Conservation (phyloP, 176 grass and related monocot genomes). For the Saccharum officinarum region DNA sequence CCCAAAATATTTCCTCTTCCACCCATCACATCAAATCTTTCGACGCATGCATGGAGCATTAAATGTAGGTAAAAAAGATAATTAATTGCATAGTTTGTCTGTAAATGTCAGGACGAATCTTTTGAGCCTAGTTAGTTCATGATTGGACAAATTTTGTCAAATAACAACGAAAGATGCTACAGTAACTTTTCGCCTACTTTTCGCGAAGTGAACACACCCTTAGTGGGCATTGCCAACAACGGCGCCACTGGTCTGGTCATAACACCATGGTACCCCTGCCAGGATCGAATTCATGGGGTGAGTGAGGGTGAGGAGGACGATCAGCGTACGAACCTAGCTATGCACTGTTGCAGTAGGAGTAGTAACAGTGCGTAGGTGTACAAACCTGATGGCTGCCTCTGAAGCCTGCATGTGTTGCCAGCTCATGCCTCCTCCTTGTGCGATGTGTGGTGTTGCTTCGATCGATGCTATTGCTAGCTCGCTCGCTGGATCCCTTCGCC, state of each 20-base stretch:
- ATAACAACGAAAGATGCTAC: no score
- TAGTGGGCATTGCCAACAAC: slow-evolving; percentile 39
- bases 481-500: not conserved
- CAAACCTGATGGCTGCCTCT: slow-evolving; percentile 29
- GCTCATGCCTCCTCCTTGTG: slow-evolving; percentile 41
- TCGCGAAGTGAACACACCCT: no score
- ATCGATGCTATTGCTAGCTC: slow-evolving; percentile 8
- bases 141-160: no score
- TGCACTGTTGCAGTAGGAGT: slow-evolving; percentile 40
- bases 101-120: no score
- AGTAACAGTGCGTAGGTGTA: slow-evolving; percentile 45
- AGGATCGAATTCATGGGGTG: slow-evolving; percentile 50
- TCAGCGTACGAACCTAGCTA: slow-evolving; percentile 38
- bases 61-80: no score
- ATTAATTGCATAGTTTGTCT: no score
- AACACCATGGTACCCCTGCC: slow-evolving; percentile 54
- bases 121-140: no score
- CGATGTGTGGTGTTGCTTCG: slow-evolving; percentile 33
- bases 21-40: no score
- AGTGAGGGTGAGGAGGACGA: slow-evolving; percentile 31
- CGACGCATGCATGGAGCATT: no score
- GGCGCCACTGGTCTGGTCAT: slow-evolving; percentile 42
- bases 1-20: no score
- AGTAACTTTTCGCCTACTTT: no score
- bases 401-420: slow-evolving; percentile 26